Evolutionary conservation across 768 basidiomycete species (phyloP), one percentile per base, ranked within the genome.

Genomic region (Tricholoma sp.): DNA sequence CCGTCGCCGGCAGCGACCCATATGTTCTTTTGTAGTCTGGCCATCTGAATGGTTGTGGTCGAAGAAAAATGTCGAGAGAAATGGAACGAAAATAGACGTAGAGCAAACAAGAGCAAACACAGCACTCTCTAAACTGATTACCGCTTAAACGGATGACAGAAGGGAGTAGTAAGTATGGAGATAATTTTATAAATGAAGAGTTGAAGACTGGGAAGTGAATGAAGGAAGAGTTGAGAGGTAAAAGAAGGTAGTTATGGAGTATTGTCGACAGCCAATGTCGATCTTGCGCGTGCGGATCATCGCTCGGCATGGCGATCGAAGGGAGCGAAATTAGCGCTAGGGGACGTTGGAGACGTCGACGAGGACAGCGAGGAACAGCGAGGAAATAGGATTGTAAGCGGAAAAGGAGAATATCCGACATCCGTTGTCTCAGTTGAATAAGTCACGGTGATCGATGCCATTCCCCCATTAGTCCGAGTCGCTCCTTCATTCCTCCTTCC

Each of bases 1-100:
- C 94, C 94, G 66, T 97, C 94, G 47, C 84, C 88, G 0, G 94
- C 91, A 45, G 94, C 94, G 34, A 97, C 82, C 94, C 94, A 97
- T 45, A 97, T 87, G 72, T 95, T 95, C 67, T 81, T 82, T 57
- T 53, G 60, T 34, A 34, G 11, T 13, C 20, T 52, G 51, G 51
- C 18, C 51, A 52, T 52, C 6, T 11, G 37, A 9, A 13, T 18
- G 49, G 29, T 18, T 24, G 49, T 24, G 34, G 12, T 32, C 20
- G n/a, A 28, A 12, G 48, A 28, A 33, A 11, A n/a, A 29, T 6
- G 12, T n/a, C n/a, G n/a, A 17, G 28, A 28, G 48, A 9, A 28
- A 11, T 31, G 24, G 4, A 24, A 31, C 29, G 6, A 50, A 36
- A 36, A 17, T 24, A 5, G 44, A 45, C n/a, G 44, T 37, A 1